phyloP scores from a whole-genome alignment of 805 yeast species.

The Ogataea siamensis region DNA sequence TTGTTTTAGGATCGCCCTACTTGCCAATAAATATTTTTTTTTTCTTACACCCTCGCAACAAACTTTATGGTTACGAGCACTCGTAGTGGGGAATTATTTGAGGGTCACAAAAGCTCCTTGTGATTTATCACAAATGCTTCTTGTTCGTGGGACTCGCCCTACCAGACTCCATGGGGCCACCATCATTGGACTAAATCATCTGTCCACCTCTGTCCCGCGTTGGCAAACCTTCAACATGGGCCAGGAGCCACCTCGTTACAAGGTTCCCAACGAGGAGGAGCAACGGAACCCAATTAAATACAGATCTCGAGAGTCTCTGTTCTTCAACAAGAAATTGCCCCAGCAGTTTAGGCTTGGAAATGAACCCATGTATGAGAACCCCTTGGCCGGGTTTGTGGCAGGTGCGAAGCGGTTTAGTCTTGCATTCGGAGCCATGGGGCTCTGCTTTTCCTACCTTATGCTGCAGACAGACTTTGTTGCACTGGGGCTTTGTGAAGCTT shows the following conservation, averaged over 20 bases:
- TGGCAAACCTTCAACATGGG: constrained; percentile 28
- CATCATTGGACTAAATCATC: no score
- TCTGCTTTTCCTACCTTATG: constrained; percentile 61
- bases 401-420: constrained; percentile 60
- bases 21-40: constrained; percentile 6
- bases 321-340: constrained; percentile 40
- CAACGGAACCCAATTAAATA: constrained; percentile 23
- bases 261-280: constrained; percentile 25
- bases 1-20: constrained; percentile 2
- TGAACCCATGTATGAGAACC: constrained; percentile 63
- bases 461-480: constrained; percentile 52
- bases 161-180: no score
- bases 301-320: constrained; percentile 33
- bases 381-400: constrained; percentile 59
- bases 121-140: constrained; percentile 9
- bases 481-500: constrained; percentile 43
- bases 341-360: constrained; percentile 53
- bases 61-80: constrained; percentile 12
- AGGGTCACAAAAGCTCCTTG: constrained; percentile 1
- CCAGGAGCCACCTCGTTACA: constrained; percentile 29
- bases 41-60: constrained; percentile 7
- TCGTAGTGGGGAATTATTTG: constrained; percentile 6
- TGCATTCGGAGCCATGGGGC: constrained; percentile 59
- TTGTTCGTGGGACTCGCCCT: neutral
- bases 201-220: neutral